Evolutionary conservation across 2,329 filamentous ascomycete genomes (phyloP).

Genomic region (Acrodontium crateriforme): DNA sequence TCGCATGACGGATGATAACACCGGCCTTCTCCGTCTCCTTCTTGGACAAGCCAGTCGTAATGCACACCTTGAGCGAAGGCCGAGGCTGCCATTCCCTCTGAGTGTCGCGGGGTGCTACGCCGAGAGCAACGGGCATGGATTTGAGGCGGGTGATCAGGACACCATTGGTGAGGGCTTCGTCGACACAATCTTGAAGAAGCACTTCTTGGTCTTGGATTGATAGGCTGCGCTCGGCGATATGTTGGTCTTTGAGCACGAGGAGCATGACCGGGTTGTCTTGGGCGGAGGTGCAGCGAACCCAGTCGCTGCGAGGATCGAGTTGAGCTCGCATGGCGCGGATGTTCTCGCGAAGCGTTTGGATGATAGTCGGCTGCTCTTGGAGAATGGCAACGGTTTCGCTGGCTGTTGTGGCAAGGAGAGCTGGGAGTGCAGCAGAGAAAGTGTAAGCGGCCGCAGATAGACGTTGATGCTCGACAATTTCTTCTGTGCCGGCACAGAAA

Average conservation of each 20-base stretch:
- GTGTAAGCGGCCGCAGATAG: constrained; percentile 88
- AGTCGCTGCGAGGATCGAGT: constrained; percentile 85
- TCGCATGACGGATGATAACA: constrained; percentile 72
- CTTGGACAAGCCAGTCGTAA: constrained; percentile 75
- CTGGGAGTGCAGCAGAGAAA: constrained; percentile 86
- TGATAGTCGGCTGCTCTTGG: constrained; percentile 72
- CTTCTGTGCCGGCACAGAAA: constrained; percentile 83
- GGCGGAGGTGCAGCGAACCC: constrained; percentile 70
- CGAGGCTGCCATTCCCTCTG: constrained; percentile 47
- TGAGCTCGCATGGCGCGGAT: constrained; percentile 74
- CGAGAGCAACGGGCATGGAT: constrained; percentile 47
- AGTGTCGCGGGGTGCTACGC: constrained; percentile 52
- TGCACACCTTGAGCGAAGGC: constrained; percentile 80
- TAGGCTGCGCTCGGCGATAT: constrained; percentile 58
- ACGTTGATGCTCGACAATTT: constrained; percentile 92
- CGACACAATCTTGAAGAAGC: constrained; percentile 80
- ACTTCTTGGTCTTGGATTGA: constrained; percentile 62
- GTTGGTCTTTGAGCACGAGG: constrained; percentile 68
- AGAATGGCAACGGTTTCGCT: constrained; percentile 80
- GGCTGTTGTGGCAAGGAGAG: constrained; percentile 87
- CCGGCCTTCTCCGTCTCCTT: constrained; percentile 96
- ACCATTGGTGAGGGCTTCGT: constrained; percentile 79
- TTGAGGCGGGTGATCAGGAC: constrained; percentile 83
- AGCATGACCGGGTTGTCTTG: constrained; percentile 80
- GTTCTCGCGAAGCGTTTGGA: constrained; percentile 69